phyloP scores from a whole-genome alignment of 495 filamentous ascomycete genomes.

The Aspergillus homomorphus region DNA sequence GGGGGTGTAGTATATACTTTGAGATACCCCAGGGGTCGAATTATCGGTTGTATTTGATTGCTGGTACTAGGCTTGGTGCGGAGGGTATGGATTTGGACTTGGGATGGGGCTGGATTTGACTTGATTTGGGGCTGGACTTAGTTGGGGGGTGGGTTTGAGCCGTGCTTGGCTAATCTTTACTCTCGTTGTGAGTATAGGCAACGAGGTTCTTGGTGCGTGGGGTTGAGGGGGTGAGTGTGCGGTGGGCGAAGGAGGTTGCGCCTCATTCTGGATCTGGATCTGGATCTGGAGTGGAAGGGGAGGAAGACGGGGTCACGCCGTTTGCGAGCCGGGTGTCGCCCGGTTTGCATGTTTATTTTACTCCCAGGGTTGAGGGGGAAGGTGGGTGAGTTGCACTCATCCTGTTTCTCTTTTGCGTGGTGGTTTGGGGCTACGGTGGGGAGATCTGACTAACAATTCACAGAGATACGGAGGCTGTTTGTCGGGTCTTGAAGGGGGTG shows the following conservation, averaged over 20 bases:
- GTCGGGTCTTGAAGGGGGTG: slow-evolving; percentile 55
- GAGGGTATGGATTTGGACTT: too few species aligned
- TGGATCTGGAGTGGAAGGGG: slow-evolving; percentile 71
- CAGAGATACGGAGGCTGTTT: slow-evolving; percentile 52
- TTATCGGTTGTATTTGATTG: too few species aligned
- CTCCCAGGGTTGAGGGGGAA: slow-evolving; percentile 42
- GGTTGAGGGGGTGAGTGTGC: background rate
- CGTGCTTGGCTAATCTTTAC: too few species aligned
- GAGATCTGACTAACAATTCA: slow-evolving; percentile 14
- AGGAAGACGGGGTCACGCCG: slow-evolving; percentile 60
- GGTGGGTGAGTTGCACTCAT: slow-evolving; percentile 30
- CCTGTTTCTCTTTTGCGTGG: background rate
- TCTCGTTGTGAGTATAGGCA: too few species aligned
- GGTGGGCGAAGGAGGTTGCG: slow-evolving; percentile 26
- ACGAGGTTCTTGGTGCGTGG: background rate
- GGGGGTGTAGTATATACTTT: too few species aligned
- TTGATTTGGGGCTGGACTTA: background rate
- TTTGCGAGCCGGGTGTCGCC: slow-evolving; percentile 71
- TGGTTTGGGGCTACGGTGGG: slow-evolving; percentile 1
- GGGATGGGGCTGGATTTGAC: too few species aligned
- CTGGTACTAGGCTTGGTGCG: too few species aligned
- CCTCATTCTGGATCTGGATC: slow-evolving; percentile 63
- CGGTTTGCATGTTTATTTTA: slow-evolving; percentile 81
- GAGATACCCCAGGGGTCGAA: too few species aligned
- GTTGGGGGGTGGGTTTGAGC: background rate